These are phyloP conservation scores for Saccharomycopsis capsularis DNA, from an alignment of 805 yeast species.

Conservation along the genomic window DNA sequence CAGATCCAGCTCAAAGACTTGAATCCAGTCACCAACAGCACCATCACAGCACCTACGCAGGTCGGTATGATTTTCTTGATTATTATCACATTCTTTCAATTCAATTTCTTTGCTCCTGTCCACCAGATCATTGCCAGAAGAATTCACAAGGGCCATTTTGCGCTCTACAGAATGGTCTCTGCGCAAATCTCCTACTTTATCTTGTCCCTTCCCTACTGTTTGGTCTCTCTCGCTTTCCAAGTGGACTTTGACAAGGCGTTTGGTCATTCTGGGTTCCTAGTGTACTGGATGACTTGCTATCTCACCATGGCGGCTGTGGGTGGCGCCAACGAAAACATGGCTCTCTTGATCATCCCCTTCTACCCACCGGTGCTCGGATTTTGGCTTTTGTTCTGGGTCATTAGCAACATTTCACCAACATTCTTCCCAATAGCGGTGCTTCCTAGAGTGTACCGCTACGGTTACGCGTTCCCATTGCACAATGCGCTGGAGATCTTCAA, in stretches of 20 bases:
- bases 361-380: conserved; percentile 60
- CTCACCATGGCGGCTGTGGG: conserved; percentile 66
- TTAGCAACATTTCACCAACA: conserved; percentile 53
- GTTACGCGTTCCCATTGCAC: conserved; percentile 64
- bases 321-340: conserved; percentile 54
- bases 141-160: conserved; percentile 34
- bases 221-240: conserved; percentile 57
- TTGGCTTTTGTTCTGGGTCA: conserved; percentile 31
- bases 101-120: conserved; percentile 45
- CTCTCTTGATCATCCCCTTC: conserved; percentile 39
- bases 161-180: conserved; percentile 40
- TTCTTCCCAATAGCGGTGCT: conserved; percentile 44
- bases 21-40: conserved; percentile 38
- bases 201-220: conserved; percentile 46
- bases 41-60: conserved; percentile 52
- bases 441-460: conserved; percentile 37
- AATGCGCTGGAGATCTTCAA: conserved; percentile 56
- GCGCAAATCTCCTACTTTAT: conserved; percentile 45
- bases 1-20: conserved; percentile 32
- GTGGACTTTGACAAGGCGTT: conserved; percentile 44
- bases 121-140: conserved; percentile 40
- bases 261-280: conserved; percentile 59
- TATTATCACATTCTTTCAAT: conserved; percentile 62
- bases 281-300: conserved; percentile 55
- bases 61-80: conserved; percentile 62